Evolutionary conservation across 2,329 filamentous ascomycete genomes (phyloP), one percentile per base, ranked within the genome.

Genomic region (Colletotrichum gigasporum): DNA sequence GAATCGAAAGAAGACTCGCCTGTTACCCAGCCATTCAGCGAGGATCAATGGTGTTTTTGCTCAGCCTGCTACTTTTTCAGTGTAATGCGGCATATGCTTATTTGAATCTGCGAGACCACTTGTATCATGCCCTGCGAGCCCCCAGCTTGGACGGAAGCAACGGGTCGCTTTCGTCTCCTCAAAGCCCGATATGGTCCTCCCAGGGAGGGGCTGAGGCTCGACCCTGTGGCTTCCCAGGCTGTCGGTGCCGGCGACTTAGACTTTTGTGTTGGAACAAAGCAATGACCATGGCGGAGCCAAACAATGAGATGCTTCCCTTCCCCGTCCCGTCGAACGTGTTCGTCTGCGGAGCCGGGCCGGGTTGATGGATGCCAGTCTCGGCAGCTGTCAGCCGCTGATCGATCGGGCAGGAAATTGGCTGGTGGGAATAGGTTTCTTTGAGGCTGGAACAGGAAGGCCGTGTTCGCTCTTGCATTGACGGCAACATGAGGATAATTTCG

Each of bases 401-500:
- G 22, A 10, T 39, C 14, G 28, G 30, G 16, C 14, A 24, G 22
- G 37, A 47, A 39, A 52, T 52, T 52, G 24, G 45, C 16, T 16
- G 14, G 20, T 18, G 12, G 35, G 11, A 26, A 26, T 22, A 44
- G 44, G 16, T 9, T 24, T 53, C 39, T 22, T 53, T 39, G 11
- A 24, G 16, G 28, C 42, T 45, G 26, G 35, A 41, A 47, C 44
- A 39, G 56, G 41, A 64, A 55, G 35, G 62, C 48, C 34, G 48
- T 47, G 39, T 48, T 44, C 18, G 18, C 30, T 35, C 22, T 44
- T 53, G 63, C 63, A 65, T 65, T 63, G 60, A 63, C 20, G 59
- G 24, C 37, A 63, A 63, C 58, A 65, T 63, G 37, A 65, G 24
- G 20, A 65, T 52, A 63, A 65, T 65, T 41, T 65, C 57, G 12